Percentiles rank a stretch among this genome's conserved stretches.
phyloP scores from a whole-genome alignment of 495 filamentous ascomycete genomes.

The Podospora bellae-mahoneyi region DNA sequence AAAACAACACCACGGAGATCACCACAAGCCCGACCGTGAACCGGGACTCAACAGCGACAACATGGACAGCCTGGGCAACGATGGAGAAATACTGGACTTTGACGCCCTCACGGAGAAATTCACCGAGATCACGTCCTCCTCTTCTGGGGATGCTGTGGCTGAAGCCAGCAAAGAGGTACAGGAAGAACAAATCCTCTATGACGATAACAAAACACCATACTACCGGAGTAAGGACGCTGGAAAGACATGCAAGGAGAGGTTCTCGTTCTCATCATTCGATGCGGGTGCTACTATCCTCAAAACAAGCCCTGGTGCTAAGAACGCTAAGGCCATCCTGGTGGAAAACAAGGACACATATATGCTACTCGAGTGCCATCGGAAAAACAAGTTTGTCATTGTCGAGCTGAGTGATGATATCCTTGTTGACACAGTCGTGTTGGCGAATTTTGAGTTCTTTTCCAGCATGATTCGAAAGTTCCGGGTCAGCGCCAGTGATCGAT shows the following conservation, averaged over 20 bases:
- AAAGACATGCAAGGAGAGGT: conserved; percentile 83
- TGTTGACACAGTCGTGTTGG: conserved; percentile 90
- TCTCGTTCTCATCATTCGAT: conserved; percentile 96
- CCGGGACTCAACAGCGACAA: conserved; percentile 32
- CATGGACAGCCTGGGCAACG: conserved; percentile 65
- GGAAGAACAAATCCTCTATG: conserved; percentile 39
- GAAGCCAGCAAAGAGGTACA: conserved; percentile 38
- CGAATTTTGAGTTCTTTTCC: conserved; percentile 98
- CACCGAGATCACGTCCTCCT: conserved; percentile 35
- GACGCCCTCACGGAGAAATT: conserved; percentile 52
- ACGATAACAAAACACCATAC: conserved; percentile 47
- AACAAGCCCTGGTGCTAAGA: conserved; percentile 78
- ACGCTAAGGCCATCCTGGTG: conserved; percentile 78
- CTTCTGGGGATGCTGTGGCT: conserved; percentile 31
- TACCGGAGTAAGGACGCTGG: conserved; percentile 85
- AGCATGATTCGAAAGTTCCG: conserved; percentile 90
- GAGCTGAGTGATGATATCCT: conserved; percentile 87
- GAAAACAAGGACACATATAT: conserved; percentile 99
- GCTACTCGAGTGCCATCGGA: conserved; percentile 81
- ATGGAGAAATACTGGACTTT: conserved; percentile 88
- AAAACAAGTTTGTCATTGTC: conserved; percentile 88
- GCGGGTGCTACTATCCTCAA: conserved; percentile 92
- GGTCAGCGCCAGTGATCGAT: conserved; percentile 86
- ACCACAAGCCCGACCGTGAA: conserved; percentile 32
- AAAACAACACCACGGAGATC: conserved; percentile 33